Evolutionary conservation across 2,329 filamentous ascomycete species (phyloP), one percentile per base, ranked within the genome.

Genomic region (Penicillium sp.): DNA sequence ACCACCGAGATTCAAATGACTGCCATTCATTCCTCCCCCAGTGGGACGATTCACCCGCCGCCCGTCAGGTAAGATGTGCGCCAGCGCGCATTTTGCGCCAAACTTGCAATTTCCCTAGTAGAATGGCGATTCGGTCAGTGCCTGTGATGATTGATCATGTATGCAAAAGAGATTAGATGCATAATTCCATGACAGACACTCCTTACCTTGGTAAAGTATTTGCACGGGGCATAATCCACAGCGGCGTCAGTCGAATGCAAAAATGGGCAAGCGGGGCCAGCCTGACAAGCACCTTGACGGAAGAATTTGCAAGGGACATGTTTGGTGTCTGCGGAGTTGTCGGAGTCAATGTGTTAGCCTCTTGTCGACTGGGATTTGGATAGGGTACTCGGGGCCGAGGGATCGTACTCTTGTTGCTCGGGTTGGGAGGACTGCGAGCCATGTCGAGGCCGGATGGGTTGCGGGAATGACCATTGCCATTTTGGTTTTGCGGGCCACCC

Each of bases 291-390:
- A 63, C 90, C 89, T 71, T 95, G 87, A 37, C 88, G 82, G 68
- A 92, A 98, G 83, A 98, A 98, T 75, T 96, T 96, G 84, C 92
- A 98, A 26, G 92, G 92, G 30, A 98, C 92, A 71, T 96, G 92
- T 45, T 89, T 84, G 12, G 92, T 95, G 66, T 95, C 90, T 95
- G 47, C 33, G 33, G 13, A 34, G 20, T 25, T 11, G 28, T 27
- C 22, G 26, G 26, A 41, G 30, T 12, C 6, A 6, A n/a, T 14
- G 7, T 12, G 27, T 53, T 44, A 51, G 42, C 22, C 23, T 29
- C n/a, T 11, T 10, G 10, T 27, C 25, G 12, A 27, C 6, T 6
- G 25, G 11, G 6, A 27, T 11, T 4, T 6, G 25, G 12, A 25
- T 7, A 12, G 12, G 1, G 10, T 18, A 8, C 9, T 27, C 10